Conservation (phyloP, 176 grass and related monocot genomes). For the Eremochloa ophiuroides region DNA sequence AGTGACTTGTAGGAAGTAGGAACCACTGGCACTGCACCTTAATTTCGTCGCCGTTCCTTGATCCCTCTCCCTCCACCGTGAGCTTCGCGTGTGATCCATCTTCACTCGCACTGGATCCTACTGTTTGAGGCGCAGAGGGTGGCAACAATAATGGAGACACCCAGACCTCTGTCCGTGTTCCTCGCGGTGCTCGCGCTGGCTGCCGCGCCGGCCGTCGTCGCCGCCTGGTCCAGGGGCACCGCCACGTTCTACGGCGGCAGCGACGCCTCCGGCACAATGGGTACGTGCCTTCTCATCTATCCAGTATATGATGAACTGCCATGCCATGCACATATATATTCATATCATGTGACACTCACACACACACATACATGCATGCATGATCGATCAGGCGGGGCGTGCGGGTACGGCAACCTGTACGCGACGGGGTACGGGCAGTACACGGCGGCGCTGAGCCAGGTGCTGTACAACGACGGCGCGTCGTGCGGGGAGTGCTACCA, state of each 20-base stretch:
- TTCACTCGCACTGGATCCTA: not conserved
- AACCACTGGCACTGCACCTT: no score
- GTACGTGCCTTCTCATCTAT: constrained; percentile 23
- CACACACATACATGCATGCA: not conserved
- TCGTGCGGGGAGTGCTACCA: constrained; percentile 70
- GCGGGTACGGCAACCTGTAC: constrained; percentile 78
- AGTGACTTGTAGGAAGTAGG: not conserved
- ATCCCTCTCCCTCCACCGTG: not conserved
- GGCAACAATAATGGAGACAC: constrained; percentile 4
- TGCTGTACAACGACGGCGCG: constrained; percentile 29
- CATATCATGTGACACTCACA: no score
- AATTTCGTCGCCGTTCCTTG: not conserved
- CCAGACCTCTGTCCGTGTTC: not conserved
- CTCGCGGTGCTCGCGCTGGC: constrained; percentile 4
- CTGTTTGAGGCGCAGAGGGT: not conserved
- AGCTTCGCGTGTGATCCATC: not conserved
- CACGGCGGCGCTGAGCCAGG: constrained; percentile 60
- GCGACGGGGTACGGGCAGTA: constrained; percentile 26
- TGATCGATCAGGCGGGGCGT: constrained; percentile 50
- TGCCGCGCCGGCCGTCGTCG: constrained; percentile 1
- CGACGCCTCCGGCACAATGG: constrained; percentile 78
- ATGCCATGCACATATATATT: no score
- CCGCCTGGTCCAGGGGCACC: constrained; percentile 21
- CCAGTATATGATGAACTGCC: not conserved
- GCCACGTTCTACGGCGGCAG: constrained; percentile 82